These are phyloP conservation scores for Sclerotinia subarctica DNA, from an alignment of 2,329 filamentous ascomycete species.

Conservation along the genomic window DNA sequence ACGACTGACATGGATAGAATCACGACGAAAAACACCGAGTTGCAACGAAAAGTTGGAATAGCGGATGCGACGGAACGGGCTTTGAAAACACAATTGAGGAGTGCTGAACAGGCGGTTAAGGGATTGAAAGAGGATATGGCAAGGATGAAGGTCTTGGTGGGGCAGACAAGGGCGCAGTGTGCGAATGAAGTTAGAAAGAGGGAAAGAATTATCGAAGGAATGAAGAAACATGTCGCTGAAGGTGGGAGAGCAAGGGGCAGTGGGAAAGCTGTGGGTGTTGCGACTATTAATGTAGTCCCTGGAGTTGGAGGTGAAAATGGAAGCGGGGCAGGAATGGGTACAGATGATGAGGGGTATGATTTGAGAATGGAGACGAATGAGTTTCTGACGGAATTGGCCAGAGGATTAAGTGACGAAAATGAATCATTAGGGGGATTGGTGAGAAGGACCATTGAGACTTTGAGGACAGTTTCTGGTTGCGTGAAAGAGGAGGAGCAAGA, in stretches of 20 bases:
- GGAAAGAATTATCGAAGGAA: conserved; percentile 80
- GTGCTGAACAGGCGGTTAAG: conserved; percentile 69
- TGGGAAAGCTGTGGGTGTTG: conserved; percentile 52
- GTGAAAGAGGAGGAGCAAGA: conserved; percentile 40
- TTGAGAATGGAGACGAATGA: conserved; percentile 85
- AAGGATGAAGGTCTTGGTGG: conserved; percentile 73
- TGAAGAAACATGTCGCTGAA: conserved; percentile 83
- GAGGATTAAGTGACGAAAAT: conserved; percentile 86
- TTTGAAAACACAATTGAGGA: conserved; percentile 65
- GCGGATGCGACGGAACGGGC: conserved; percentile 69
- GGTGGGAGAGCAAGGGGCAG: conserved; percentile 60
- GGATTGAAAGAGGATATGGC: conserved; percentile 81
- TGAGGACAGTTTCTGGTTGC: conserved; percentile 67
- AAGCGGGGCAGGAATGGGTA: conserved; percentile 21
- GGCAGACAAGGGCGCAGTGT: conserved; percentile 82
- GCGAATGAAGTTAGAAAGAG: conserved; percentile 88
- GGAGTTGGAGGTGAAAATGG: conserved; percentile 46
- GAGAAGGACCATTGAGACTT: conserved; percentile 64
- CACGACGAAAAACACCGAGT: conserved; percentile 52
- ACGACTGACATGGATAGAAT: conserved; percentile 63
- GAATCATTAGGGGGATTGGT: conserved; percentile 74
- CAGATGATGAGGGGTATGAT: conserved; percentile 58
- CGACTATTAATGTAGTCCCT: conserved; percentile 56
- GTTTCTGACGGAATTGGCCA: conserved; percentile 81
- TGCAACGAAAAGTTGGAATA: conserved; percentile 54